Evolutionary conservation across 352 stramenopile species (phyloP).

Genomic region (Plasmopara halstedii): DNA sequence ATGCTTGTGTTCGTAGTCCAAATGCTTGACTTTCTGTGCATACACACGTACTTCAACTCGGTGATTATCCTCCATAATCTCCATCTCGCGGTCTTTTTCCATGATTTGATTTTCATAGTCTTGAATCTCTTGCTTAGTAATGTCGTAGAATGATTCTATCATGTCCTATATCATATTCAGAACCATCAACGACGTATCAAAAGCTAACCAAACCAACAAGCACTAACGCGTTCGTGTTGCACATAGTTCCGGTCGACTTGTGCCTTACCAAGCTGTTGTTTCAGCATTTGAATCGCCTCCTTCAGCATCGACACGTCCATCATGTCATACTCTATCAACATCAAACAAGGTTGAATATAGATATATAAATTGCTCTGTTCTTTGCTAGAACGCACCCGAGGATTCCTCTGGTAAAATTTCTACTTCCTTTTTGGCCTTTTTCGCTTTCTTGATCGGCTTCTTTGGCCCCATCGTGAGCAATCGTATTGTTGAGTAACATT

Average conservation of each 20-base stretch:
- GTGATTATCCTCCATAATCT: constrained; percentile 95
- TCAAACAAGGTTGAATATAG: neutral
- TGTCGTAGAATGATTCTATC: constrained; percentile 94
- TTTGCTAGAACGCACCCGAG: constrained; percentile 33
- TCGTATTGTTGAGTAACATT: neutral
- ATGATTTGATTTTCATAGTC: constrained; percentile 89
- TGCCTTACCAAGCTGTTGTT: constrained; percentile 87
- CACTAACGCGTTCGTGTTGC: constrained; percentile 84
- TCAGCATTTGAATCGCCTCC: constrained; percentile 89
- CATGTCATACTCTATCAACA: constrained; percentile 80
- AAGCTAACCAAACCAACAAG: neutral
- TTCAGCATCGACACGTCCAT: constrained; percentile 92
- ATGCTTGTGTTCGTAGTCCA: constrained; percentile 93
- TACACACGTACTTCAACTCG: constrained; percentile 90
- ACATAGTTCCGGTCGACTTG: constrained; percentile 92
- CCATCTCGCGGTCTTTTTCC: constrained; percentile 91
- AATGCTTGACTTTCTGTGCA: constrained; percentile 92
- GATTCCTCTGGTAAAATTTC: constrained; percentile 57
- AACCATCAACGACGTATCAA: neutral
- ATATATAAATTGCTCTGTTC: neutral
- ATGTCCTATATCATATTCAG: constrained; percentile 57
- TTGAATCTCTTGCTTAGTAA: constrained; percentile 88
- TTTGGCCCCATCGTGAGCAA: constrained; percentile 45
- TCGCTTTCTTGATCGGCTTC: constrained; percentile 75
- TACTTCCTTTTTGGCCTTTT: constrained; percentile 66